Evolutionary conservation across 2,329 filamentous ascomycete species (phyloP).

Genomic region (Cladobotryum protrusum): DNA sequence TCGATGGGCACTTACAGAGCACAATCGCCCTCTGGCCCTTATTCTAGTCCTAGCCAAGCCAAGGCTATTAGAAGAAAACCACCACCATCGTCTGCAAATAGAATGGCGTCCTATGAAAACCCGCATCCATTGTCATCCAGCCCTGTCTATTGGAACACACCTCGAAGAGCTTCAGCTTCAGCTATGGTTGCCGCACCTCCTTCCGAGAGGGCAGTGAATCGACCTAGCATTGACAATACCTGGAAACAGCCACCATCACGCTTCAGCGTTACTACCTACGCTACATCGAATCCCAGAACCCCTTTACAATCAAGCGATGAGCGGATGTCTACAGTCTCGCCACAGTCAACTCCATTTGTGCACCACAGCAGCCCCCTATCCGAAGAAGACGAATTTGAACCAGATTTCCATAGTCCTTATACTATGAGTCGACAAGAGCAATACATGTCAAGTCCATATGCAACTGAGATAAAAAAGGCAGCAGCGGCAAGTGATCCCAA

Average conservation of each 20-base stretch:
- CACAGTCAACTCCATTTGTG: slow-evolving; percentile 21
- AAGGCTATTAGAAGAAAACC: slow-evolving; percentile 44
- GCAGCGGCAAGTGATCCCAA: neutral
- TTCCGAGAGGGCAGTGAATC: slow-evolving; percentile 13
- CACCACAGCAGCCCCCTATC: slow-evolving; percentile 26
- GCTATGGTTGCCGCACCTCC: slow-evolving; percentile 19
- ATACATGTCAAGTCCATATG: slow-evolving; percentile 4
- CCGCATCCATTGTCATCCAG: slow-evolving; percentile 8
- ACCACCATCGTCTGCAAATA: slow-evolving; percentile 21
- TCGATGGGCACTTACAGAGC: slow-evolving; percentile 2
- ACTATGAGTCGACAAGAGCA: neutral
- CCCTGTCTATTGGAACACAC: slow-evolving; percentile 2
- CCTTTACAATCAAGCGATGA: slow-evolving; percentile 21
- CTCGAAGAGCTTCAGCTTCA: slow-evolving; percentile 3
- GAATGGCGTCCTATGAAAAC: neutral
- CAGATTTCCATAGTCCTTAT: slow-evolving; percentile 8
- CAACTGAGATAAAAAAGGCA: neutral
- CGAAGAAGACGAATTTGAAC: slow-evolving; percentile 17
- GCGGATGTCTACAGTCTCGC: neutral
- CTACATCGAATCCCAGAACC: slow-evolving; percentile 37
- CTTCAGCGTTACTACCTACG: slow-evolving; percentile 59
- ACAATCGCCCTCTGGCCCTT: slow-evolving; percentile 17
- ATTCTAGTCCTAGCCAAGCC: slow-evolving; percentile 20
- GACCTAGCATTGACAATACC: slow-evolving; percentile 23
- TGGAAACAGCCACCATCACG: slow-evolving; percentile 51